Conservation (phyloP, 2,329 filamentous ascomycete genomes). For the Venturia carpophila region DNA sequence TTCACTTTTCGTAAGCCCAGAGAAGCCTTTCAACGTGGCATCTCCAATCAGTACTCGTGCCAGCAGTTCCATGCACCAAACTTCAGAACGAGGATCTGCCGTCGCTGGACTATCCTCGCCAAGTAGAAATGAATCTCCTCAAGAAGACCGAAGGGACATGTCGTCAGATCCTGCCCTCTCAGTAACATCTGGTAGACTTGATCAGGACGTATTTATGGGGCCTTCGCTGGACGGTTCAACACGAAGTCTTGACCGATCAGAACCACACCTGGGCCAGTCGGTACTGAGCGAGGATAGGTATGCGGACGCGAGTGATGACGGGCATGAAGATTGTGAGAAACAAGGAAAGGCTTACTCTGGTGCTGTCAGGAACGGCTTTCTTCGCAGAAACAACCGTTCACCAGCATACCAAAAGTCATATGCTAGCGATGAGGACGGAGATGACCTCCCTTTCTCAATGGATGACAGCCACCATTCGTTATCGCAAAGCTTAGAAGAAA, state of each 20-base stretch:
- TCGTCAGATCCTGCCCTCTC: neutral
- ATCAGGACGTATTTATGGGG: neutral
- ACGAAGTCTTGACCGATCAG: neutral
- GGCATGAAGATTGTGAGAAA: constrained; percentile 21
- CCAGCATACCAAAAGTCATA: neutral
- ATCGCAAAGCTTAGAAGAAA: neutral
- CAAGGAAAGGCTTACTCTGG: neutral
- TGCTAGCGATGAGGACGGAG: neutral
- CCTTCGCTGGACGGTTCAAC: neutral
- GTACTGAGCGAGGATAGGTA: constrained; percentile 34
- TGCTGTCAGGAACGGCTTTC: neutral
- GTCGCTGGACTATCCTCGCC: neutral
- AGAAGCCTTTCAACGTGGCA: neutral
- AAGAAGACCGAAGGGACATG: neutral
- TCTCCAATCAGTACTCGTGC: constrained; percentile 9
- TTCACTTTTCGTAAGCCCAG: constrained; percentile 11
- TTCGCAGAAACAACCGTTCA: constrained; percentile 2
- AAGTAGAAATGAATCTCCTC: neutral
- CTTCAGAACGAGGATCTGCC: neutral
- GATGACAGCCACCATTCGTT: constrained; percentile 4
- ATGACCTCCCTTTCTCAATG: constrained; percentile 10
- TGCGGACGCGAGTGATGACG: constrained; percentile 35
- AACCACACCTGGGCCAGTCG: neutral
- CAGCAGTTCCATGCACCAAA: constrained; percentile 6
- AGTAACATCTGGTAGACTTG: neutral